Evolutionary conservation across 257 asterid genomes (phyloP).

Genomic region (Verbascum thapsus): DNA sequence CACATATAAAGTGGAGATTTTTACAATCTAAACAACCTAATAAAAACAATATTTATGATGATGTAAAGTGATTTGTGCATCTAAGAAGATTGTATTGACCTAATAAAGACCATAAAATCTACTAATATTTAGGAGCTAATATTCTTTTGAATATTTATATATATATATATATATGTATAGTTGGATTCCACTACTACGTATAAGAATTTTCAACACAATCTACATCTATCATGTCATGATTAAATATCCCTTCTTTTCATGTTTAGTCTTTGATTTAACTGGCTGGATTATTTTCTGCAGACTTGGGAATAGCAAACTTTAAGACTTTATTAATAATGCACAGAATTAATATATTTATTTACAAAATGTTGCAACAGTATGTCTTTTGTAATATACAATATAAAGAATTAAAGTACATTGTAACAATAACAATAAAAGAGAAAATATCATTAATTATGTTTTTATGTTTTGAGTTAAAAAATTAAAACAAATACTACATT

Average conservation of each 20-base stretch:
- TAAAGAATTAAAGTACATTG: too few species aligned
- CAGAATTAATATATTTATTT: not conserved
- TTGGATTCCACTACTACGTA: conserved; percentile 27
- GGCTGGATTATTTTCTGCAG: conserved; percentile 27
- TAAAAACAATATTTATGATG: conserved; percentile 6
- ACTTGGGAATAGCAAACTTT: conserved; percentile 32
- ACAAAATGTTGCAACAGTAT: too few species aligned
- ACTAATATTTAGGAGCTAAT: not conserved
- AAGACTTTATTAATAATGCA: conserved; percentile 25
- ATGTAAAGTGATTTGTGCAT: not conserved
- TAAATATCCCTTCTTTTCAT: conserved; percentile 43
- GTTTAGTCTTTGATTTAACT: conserved; percentile 30
- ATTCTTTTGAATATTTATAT: not conserved
- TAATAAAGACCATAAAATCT: conserved; percentile 6
- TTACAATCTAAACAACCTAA: conserved; percentile 19
- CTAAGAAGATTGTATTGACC: conserved; percentile 29
- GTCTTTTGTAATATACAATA: too few species aligned
- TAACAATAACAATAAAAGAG: too few species aligned
- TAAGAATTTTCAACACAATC: conserved; percentile 21
- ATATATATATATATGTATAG: not conserved
- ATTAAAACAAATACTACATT: too few species aligned
- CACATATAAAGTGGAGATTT: too few species aligned
- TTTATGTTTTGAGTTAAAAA: too few species aligned
- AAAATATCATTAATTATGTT: too few species aligned
- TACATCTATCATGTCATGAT: conserved; percentile 42